These are phyloP conservation scores for Haematococcus sp. DNA, from an alignment of 139 green algal species.

Conservation along the genomic window DNA sequence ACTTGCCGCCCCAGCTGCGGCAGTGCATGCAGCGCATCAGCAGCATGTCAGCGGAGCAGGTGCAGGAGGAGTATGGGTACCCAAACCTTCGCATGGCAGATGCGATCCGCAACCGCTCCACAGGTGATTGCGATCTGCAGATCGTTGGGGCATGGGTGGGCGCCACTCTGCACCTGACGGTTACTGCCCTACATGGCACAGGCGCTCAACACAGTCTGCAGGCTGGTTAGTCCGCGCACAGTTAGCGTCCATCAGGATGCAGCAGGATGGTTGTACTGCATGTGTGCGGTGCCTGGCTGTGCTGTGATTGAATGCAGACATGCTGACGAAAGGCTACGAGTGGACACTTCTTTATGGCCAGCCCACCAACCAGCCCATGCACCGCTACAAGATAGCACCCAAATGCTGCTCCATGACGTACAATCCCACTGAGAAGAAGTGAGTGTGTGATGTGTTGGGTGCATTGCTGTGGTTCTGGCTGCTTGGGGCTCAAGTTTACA, in stretches of 20 bases:
- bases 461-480: too few relatives aligned
- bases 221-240: too few relatives aligned
- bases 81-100: conserved; percentile 30
- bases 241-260: too few relatives aligned
- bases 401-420: conserved; percentile 19
- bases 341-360: conserved; percentile 44
- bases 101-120: conserved; percentile 31
- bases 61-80: conserved; percentile 38
- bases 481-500: too few relatives aligned
- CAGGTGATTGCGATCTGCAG: conserved; percentile 12
- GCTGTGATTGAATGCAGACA: conserved; percentile 25
- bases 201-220: too few relatives aligned
- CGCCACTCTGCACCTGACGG: too few relatives aligned
- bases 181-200: too few relatives aligned
- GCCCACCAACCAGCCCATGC: conserved; percentile 42
- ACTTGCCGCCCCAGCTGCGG: conserved; percentile 30
- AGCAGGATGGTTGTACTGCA: too few relatives aligned
- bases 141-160: too few relatives aligned
- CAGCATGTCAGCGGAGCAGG: conserved; percentile 1
- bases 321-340: conserved; percentile 40
- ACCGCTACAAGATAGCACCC: conserved; percentile 44
- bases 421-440: background rate
- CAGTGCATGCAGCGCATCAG: conserved; percentile 31
- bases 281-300: too few relatives aligned
- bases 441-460: too few relatives aligned